Percentiles rank a stretch among this genome's conserved stretches.
These are phyloP conservation scores for Nowakowskiella sp. DNA, from an alignment of 192 early-diverging fungal species.

Conservation along the genomic window DNA sequence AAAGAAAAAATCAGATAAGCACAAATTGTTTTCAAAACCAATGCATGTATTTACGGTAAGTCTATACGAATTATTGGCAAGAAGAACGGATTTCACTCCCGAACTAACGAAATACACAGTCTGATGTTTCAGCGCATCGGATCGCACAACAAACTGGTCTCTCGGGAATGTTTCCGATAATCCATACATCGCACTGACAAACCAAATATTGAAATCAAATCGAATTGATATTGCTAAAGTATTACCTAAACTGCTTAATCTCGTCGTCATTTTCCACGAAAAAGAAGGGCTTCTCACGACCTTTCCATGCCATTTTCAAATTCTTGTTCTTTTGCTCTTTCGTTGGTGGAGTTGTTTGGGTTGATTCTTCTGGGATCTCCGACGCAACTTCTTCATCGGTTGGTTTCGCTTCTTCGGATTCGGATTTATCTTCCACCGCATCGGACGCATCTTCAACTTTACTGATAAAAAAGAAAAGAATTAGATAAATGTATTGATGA, in stretches of 20 bases:
- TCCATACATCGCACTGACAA: slow-evolving; percentile 58
- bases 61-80: slow-evolving; percentile 38
- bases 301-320: slow-evolving; percentile 12
- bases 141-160: slow-evolving; percentile 82
- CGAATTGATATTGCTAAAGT: slow-evolving; percentile 1
- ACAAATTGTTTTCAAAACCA: slow-evolving; percentile 40
- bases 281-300: slow-evolving; percentile 78
- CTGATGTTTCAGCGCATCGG: slow-evolving; percentile 54
- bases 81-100: slow-evolving; percentile 67
- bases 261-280: slow-evolving; percentile 62
- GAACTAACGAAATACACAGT: slow-evolving; percentile 80
- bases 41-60: slow-evolving; percentile 24
- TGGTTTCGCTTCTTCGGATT: neutral
- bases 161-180: slow-evolving; percentile 64
- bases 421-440: no score
- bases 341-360: no score
- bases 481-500: no score
- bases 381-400: slow-evolving; percentile 1
- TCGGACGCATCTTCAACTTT: no score
- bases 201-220: slow-evolving; percentile 3
- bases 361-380: no score
- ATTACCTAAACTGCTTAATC: slow-evolving; percentile 50
- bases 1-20: no score
- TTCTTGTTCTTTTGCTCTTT: slow-evolving; percentile 13
- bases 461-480: no score